A percentile compares a stretch with the other conserved stretches of the same genome.
Conservation (phyloP, 805 yeast genomes). For the Yamadazyma kitorensis region DNA sequence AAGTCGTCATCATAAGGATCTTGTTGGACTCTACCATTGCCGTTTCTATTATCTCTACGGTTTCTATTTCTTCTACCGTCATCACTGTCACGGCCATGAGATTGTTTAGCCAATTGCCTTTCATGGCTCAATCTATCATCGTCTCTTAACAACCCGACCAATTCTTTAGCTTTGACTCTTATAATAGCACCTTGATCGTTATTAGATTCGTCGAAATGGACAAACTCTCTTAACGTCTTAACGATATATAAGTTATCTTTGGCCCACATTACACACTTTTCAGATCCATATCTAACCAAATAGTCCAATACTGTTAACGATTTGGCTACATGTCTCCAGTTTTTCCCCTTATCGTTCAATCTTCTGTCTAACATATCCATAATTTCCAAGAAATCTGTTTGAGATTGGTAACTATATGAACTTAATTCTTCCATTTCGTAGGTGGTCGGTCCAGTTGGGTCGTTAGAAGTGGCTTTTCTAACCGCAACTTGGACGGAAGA, state of each 20-base stretch:
- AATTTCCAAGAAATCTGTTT: conserved; percentile 75
- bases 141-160: conserved; percentile 75
- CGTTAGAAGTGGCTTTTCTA: conserved; percentile 90
- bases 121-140: conserved; percentile 77
- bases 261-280: conserved; percentile 88
- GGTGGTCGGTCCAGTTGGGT: conserved; percentile 78
- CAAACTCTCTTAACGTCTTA: conserved; percentile 88
- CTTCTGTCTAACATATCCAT: conserved; percentile 94
- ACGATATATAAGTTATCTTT: conserved; percentile 83
- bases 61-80: conserved; percentile 20
- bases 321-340: conserved; percentile 96
- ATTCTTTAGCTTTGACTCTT: conserved; percentile 85
- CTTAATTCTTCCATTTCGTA: conserved; percentile 83
- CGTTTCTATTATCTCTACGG: conserved; percentile 15
- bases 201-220: conserved; percentile 71
- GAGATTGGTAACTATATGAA: conserved; percentile 62
- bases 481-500: conserved; percentile 82
- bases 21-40: conserved; percentile 3
- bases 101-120: conserved; percentile 44
- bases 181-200: conserved; percentile 83
- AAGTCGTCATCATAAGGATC: conserved; percentile 70
- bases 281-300: conserved; percentile 80
- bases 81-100: conserved; percentile 23
- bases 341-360: conserved; percentile 91
- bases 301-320: conserved; percentile 87